Evolutionary conservation across 164 flowering plant species (phyloP), one percentile per base, ranked within the genome.

Genomic region (Platanus orientalis): DNA sequence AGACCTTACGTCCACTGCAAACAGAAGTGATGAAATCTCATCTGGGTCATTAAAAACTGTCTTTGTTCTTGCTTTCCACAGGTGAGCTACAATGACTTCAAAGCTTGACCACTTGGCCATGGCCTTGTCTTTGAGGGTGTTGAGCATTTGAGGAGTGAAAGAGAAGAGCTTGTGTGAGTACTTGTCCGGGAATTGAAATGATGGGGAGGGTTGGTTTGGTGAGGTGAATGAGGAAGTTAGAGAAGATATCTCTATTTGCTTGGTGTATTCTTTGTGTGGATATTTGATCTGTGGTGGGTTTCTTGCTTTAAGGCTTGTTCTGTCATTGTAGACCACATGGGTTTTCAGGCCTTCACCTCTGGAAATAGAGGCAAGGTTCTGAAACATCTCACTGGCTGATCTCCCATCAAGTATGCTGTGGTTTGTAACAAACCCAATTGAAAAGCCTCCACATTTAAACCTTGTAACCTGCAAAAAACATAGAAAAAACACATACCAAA

Each of bases 381-480:
- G 59, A 27, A 79, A 70, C 79, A 81, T 76, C 49, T 81, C 79
- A 55, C 66, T 63, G 0, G 85, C 81, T 57, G 81, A 69, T 69
- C 63, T 76, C 7, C 85, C 85, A 71, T 81, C 82, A 30, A 81
- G 73, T 57, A 79, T 58, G 30, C 68, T 69, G 69, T 81, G 80
- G 65, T 79, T 79, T 55, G 75, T 67, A 44, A 69, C 63, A 60
- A 81, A 73, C 48, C 82, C 85, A 63, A 79, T 53, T 45, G 82
- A 70, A 61, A 75, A 81, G 42, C 79, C 76, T 62, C 85, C 81
- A 70, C 81, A 81, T 53, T 65, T 63, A 65, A 81, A 81, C 68
- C 71, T 79, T 57, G 85, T 81, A 0, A 79, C 82, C 82, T 81
- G 75, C 44, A 16, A 62, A 55, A 66, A 47, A 11, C 28, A 44